These are phyloP conservation scores for Neurospora sp. DNA, from an alignment of 495 filamentous ascomycete species.

Conservation along the genomic window DNA sequence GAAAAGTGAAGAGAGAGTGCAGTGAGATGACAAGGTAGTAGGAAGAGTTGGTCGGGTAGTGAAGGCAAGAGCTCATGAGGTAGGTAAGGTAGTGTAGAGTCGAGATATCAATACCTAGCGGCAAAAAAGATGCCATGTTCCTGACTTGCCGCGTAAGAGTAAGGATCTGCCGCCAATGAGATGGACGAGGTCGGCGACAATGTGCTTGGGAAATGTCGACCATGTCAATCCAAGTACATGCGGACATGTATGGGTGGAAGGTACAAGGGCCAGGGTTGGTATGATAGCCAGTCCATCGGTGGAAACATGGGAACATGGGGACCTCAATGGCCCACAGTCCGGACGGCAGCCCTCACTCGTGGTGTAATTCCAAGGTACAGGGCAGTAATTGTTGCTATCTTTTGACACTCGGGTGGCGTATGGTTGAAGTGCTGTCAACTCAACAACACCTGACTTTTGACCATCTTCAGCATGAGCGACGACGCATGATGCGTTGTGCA, in stretches of 20 bases:
- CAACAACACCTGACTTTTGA: neutral
- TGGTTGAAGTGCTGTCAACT: neutral
- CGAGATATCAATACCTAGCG: conserved; percentile 11
- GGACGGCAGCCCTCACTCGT: neutral
- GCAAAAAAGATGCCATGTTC: conserved; percentile 5
- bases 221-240: neutral
- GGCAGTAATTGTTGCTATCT: neutral
- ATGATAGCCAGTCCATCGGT: neutral
- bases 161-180: neutral
- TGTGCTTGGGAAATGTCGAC: conserved; percentile 3
- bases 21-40: conserved; percentile 2
- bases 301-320: neutral
- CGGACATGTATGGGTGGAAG: conserved; percentile 1
- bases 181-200: neutral
- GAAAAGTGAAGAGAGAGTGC: neutral
- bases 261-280: neutral
- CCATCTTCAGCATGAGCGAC: neutral
- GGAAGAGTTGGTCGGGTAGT: conserved; percentile 4
- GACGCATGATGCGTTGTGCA: neutral
- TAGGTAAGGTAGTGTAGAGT: neutral
- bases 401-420: neutral
- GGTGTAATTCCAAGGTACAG: neutral
- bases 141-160: conserved; percentile 1
- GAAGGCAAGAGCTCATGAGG: conserved; percentile 1
- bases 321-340: neutral